phyloP scores from a whole-genome alignment of 2,329 filamentous ascomycete genomes.

The Diplocarpon mali region DNA sequence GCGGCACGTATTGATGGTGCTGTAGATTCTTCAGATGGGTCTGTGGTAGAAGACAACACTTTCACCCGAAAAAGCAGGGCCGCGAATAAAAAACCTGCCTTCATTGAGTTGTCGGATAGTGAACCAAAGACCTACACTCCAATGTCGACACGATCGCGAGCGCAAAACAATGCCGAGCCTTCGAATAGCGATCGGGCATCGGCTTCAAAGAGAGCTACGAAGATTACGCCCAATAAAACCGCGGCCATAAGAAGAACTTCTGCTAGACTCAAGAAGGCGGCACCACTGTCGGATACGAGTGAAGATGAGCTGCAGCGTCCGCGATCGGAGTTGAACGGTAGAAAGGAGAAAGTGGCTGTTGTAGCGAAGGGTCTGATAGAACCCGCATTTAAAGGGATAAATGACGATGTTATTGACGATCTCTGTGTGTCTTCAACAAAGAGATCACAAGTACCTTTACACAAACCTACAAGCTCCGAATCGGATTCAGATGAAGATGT shows the following conservation, averaged over 20 bases:
- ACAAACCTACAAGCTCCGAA: not conserved
- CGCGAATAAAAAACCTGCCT: too few species aligned
- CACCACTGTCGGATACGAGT: not conserved
- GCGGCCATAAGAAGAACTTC: too few species aligned
- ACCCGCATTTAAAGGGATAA: not conserved
- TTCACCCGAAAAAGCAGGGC: too few species aligned
- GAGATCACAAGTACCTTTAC: slow-evolving; percentile 5
- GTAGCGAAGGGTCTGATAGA: not conserved
- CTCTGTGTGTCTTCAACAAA: slow-evolving; percentile 9
- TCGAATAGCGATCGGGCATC: not conserved
- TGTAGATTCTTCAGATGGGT: too few species aligned
- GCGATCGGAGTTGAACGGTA: too few species aligned
- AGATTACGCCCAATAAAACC: not conserved
- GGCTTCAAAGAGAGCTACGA: not conserved
- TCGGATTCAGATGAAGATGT: slow-evolving; percentile 12
- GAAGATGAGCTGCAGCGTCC: slow-evolving; percentile 1
- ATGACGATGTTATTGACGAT: slow-evolving; percentile 6
- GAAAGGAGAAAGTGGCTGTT: not conserved
- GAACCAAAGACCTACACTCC: not conserved
- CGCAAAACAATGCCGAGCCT: too few species aligned
- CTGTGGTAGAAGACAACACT: too few species aligned
- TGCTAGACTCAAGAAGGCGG: not conserved
- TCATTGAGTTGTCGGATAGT: not conserved
- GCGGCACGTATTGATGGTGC: not conserved
- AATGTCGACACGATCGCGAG: not conserved